These are phyloP conservation scores for Bolboschoenoplectus hybrid DNA, from an alignment of 202 grass and related monocot species.

Conservation along the genomic window DNA sequence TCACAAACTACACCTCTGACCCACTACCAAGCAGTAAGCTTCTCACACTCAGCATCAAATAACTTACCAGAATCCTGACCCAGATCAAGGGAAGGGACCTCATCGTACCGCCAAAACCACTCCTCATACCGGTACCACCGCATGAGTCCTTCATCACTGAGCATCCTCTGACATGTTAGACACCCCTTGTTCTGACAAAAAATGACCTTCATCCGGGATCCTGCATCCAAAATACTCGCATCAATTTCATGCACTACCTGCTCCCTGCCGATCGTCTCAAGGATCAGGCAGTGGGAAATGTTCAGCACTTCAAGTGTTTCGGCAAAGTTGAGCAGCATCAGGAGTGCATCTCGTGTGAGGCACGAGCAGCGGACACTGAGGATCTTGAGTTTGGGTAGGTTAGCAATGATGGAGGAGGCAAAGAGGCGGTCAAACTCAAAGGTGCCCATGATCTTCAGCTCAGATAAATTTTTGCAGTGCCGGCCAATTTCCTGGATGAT, in stretches of 20 bases:
- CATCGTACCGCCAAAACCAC: conserved; percentile 86
- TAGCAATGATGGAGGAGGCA: conserved; percentile 50
- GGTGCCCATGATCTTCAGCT: conserved; percentile 93
- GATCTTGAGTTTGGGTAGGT: conserved; percentile 85
- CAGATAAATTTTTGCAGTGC: conserved; percentile 81
- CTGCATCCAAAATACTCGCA: conserved; percentile 48
- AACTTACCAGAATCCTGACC: conserved; percentile 71
- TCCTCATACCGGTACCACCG: conserved; percentile 94
- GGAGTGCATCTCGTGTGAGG: conserved; percentile 62
- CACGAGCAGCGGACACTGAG: conserved; percentile 89
- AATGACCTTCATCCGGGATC: conserved; percentile 60
- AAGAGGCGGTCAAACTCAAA: conserved; percentile 79
- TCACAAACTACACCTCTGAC: neutral
- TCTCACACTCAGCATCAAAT: conserved; percentile 80
- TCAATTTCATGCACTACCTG: conserved; percentile 72
- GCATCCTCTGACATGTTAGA: conserved; percentile 74
- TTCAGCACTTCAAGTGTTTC: conserved; percentile 84
- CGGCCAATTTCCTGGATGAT: conserved; percentile 86
- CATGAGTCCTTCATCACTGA: conserved; percentile 85
- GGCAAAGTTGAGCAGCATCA: conserved; percentile 55
- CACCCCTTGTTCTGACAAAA: conserved; percentile 70
- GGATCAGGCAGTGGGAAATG: conserved; percentile 85
- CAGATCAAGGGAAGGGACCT: conserved; percentile 82
- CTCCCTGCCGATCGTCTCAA: conserved; percentile 54
- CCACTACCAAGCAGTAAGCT: conserved; percentile 60